Conservation (phyloP, 129 eudicot species). For the Kitagawia praeruptora region DNA sequence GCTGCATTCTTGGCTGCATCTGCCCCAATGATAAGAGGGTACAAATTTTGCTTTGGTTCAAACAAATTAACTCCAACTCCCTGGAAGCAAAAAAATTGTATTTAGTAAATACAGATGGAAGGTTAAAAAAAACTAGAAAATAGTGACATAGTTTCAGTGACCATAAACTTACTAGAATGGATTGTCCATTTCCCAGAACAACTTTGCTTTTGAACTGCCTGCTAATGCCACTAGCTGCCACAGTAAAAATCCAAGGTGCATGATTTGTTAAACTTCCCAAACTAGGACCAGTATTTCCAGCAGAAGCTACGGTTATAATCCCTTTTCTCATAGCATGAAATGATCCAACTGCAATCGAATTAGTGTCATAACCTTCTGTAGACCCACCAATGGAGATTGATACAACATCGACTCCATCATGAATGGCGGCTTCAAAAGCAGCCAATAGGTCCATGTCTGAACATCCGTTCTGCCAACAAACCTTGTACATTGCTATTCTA, state of each 20-base stretch:
- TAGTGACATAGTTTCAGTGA: background rate
- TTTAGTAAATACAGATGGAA: background rate
- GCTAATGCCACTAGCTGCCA: constrained; percentile 82
- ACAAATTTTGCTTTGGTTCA: constrained; percentile 37
- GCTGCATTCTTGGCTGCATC: constrained; percentile 60
- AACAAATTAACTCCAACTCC: constrained; percentile 67
- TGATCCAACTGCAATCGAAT: constrained; percentile 61
- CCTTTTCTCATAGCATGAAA: constrained; percentile 81
- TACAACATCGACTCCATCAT: constrained; percentile 84
- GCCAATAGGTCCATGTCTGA: constrained; percentile 88
- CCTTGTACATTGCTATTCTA: constrained; percentile 85
- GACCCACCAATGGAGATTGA: constrained; percentile 81
- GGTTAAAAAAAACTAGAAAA: too few relatives aligned
- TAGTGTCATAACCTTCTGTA: constrained; percentile 32
- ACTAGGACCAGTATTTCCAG: constrained; percentile 79
- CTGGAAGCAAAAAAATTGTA: constrained; percentile 23
- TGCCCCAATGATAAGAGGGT: constrained; percentile 57
- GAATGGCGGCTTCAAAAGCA: constrained; percentile 80
- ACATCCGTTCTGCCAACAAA: constrained; percentile 85
- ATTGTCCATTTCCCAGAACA: constrained; percentile 53
- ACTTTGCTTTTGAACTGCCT: constrained; percentile 62
- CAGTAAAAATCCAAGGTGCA: constrained; percentile 88
- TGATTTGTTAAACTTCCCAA: constrained; percentile 47
- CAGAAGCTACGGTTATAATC: constrained; percentile 76
- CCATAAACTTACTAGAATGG: constrained; percentile 34